Conservation (phyloP, 192 early-diverging fungal species). For the Rhizophagus sp. region DNA sequence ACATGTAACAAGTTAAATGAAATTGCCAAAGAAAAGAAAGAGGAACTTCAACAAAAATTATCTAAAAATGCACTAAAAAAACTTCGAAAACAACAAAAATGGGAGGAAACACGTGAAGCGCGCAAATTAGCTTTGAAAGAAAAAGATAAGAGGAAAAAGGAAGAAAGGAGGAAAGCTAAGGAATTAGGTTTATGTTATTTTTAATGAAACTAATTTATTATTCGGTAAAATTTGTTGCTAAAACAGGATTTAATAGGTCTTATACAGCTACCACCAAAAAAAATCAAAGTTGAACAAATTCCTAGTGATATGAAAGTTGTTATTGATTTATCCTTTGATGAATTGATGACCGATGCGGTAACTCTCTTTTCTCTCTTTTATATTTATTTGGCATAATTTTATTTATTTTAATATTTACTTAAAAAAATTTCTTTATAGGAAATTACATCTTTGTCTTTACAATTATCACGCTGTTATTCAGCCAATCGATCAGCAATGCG, state of each 20-base stretch:
- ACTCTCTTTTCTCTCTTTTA: background rate
- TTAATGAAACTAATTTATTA: background rate
- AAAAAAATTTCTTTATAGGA: constrained; percentile 46
- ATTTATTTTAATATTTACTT: background rate
- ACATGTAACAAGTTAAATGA: background rate
- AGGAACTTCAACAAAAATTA: background rate
- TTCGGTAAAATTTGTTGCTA: background rate
- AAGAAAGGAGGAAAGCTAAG: background rate
- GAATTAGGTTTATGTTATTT: constrained; percentile 3
- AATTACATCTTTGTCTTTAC: constrained; percentile 66
- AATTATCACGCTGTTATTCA: constrained; percentile 76
- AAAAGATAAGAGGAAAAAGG: constrained; percentile 20
- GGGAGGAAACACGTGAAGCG: constrained; percentile 12
- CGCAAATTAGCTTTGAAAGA: constrained; percentile 18
- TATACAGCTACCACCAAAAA: constrained; percentile 41
- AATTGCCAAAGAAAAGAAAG: background rate
- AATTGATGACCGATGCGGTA: constrained; percentile 74
- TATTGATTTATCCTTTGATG: constrained; percentile 81
- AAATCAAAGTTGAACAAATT: constrained; percentile 50
- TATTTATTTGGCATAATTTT: background rate
- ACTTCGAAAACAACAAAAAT: constrained; percentile 25
- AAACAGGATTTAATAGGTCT: constrained; percentile 26
- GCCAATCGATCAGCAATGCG: constrained; percentile 58
- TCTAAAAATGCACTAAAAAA: constrained; percentile 19
- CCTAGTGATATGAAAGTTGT: constrained; percentile 59